These are phyloP conservation scores for Clavaria fumosa DNA, from an alignment of 768 basidiomycete species.

Conservation along the genomic window DNA sequence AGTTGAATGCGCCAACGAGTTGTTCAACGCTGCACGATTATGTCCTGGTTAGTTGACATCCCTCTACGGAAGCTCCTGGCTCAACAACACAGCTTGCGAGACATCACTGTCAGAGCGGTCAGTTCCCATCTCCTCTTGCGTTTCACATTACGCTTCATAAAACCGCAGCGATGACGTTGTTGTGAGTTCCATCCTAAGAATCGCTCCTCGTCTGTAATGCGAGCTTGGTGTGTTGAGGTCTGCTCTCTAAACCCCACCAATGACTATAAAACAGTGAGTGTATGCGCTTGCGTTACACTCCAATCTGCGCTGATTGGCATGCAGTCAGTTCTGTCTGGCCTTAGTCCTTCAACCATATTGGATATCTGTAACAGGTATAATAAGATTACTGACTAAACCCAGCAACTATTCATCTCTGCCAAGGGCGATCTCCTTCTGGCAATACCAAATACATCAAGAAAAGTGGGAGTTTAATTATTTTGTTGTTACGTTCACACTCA, in stretches of 20 bases:
- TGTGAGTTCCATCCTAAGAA: too few species aligned
- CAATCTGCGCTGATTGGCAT: slow-evolving; percentile 5
- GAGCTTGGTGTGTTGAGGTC: too few species aligned
- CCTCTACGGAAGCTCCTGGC: not conserved
- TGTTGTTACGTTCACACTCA: slow-evolving; percentile 8
- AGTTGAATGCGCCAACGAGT: slow-evolving; percentile 78
- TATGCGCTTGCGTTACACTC: slow-evolving; percentile 16
- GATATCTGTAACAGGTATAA: slow-evolving; percentile 72
- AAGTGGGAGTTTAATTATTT: slow-evolving; percentile 27
- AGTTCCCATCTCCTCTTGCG: slow-evolving; percentile 11
- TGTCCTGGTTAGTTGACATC: slow-evolving; percentile 49
- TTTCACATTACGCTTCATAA: slow-evolving; percentile 4
- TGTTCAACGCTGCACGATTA: slow-evolving; percentile 61
- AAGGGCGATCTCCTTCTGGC: slow-evolving; percentile 82
- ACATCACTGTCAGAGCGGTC: slow-evolving; percentile 69
- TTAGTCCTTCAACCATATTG: slow-evolving; percentile 57
- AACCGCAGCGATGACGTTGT: slow-evolving; percentile 45
- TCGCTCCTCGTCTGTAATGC: too few species aligned
- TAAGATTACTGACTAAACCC: too few species aligned
- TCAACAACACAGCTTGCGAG: slow-evolving; percentile 47
- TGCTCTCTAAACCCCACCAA: slow-evolving; percentile 61
- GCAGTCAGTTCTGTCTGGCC: slow-evolving; percentile 73
- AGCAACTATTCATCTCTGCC: slow-evolving; percentile 6
- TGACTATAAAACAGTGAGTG: slow-evolving; percentile 73
- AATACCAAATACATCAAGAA: slow-evolving; percentile 81